Evolutionary conservation across 2,329 filamentous ascomycete genomes (phyloP), one percentile per base, ranked within the genome.

Genomic region (Neofusicoccum umdonicola): DNA sequence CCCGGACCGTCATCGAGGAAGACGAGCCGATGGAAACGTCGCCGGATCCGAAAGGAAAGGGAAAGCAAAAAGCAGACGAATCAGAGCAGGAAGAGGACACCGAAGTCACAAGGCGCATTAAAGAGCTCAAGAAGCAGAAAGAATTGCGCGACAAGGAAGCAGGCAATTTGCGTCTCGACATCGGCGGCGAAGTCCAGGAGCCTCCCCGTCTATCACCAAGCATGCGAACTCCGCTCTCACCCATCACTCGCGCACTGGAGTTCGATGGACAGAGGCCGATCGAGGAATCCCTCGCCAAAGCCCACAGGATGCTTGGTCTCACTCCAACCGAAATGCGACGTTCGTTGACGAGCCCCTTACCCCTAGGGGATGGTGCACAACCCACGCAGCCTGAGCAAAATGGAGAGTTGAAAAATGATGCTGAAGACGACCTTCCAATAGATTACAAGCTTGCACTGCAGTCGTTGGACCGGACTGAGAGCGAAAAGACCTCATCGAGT

Each of bases 61-160:
- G 63, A 7, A 65, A 65, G 47, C 44, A 45, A n/a, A 52, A 44
- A 37, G 37, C 22, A 44, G 35, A 37, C 9, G 54, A 65, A 70
- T n/a, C 42, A 34, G 56, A 65, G 6, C 35, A 22, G 50, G 72
- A 71, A 44, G 82, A 80, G 63, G 83, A 86, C 34, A 85, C 83
- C 67, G 80, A 85, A 45, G 85, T 88, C 6, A 84, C 83, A 41
- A 82, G 82, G 63, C 78, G 83, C 48, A 88, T 88, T 58, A 81
- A 82, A 69, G 80, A 88, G 69, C 72, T 88, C 37, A 83, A 84
- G 70, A 81, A 85, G 68, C 83, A 85, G 67, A 84, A 86, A 68
- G 79, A 85, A 73, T 79, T 81, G 69, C 81, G 84, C 66, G 82
- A 86, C 51, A 79, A 77, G 68, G 70, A 75, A 67, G 73, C 75